Conservation (phyloP, 495 filamentous ascomycete species). For the Lichenothelia convexa region DNA sequence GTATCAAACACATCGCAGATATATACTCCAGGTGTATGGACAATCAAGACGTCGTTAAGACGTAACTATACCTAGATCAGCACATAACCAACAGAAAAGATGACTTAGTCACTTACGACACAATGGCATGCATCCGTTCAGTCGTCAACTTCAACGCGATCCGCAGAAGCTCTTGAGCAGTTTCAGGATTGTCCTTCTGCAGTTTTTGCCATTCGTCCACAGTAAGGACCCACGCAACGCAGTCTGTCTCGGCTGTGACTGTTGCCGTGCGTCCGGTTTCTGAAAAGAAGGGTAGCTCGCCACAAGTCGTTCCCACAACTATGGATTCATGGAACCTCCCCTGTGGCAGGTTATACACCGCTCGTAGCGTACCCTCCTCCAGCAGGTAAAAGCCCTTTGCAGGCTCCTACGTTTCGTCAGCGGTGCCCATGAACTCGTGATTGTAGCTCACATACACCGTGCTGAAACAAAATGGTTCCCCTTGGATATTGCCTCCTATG, state of each 20-base stretch:
- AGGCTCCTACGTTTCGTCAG: too few species aligned
- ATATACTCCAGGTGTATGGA: too few species aligned
- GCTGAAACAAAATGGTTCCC: conserved; percentile 56
- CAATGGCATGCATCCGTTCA: conserved; percentile 82
- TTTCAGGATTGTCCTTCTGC: conserved; percentile 48
- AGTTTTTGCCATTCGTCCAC: conserved; percentile 48
- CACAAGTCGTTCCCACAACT: conserved; percentile 84
- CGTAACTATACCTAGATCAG: conserved; percentile 7
- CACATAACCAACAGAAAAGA: background rate
- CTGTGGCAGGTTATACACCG: conserved; percentile 78
- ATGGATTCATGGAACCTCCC: conserved; percentile 80
- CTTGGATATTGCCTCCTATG: conserved; percentile 40
- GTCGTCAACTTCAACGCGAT: conserved; percentile 73
- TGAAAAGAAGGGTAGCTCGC: conserved; percentile 89
- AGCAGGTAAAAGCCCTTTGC: conserved; percentile 73
- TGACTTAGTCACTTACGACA: conserved; percentile 33
- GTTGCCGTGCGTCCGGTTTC: conserved; percentile 75
- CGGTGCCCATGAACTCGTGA: too few species aligned
- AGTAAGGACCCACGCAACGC: conserved; percentile 66
- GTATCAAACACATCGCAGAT: too few species aligned
- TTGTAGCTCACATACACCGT: too few species aligned
- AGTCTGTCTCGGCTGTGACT: conserved; percentile 62
- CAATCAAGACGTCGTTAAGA: conserved; percentile 13
- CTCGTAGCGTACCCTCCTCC: conserved; percentile 71
- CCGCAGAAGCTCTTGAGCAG: conserved; percentile 68